These are phyloP conservation scores for Pterothamnion heteromorphum DNA, from an alignment of 31 red algal genomes.

Conservation along the genomic window DNA sequence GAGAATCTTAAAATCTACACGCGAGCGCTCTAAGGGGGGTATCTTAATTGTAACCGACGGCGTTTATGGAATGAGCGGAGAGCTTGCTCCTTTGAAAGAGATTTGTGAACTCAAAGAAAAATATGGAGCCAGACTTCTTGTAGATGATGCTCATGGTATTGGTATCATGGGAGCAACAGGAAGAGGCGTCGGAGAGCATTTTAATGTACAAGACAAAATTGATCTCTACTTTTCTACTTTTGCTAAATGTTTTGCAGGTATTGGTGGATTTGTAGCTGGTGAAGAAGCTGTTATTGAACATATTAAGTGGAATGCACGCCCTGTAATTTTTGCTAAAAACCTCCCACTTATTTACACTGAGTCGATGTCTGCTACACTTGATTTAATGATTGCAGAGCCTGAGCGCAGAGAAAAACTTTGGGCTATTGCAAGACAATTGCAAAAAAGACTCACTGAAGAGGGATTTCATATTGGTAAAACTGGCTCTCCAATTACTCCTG, in stretches of 20 bases:
- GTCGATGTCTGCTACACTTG: not conserved
- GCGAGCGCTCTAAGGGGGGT: not conserved
- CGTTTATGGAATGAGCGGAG: constrained; percentile 38
- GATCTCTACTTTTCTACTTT: constrained; percentile 41
- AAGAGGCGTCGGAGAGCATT: not conserved
- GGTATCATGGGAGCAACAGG: constrained; percentile 22
- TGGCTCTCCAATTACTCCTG: not conserved
- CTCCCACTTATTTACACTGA: not conserved
- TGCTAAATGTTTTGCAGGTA: constrained; percentile 18
- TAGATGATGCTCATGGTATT: constrained; percentile 39
- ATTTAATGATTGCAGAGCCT: not conserved
- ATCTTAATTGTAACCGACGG: constrained; percentile 17
- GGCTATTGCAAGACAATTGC: not conserved
- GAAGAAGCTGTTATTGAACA: not conserved
- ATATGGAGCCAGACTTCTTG: constrained; percentile 18
- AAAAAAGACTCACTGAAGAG: constrained; percentile 9
- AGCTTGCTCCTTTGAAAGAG: constrained; percentile 18
- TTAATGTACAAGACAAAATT: not conserved
- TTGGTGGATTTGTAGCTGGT: constrained; percentile 32
- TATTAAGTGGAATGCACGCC: constrained; percentile 14
- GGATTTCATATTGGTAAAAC: constrained; percentile 44
- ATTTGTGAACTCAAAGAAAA: constrained; percentile 39
- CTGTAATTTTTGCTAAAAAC: constrained; percentile 12
- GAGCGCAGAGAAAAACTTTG: constrained; percentile 23
- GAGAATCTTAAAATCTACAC: not conserved